phyloP scores from a whole-genome alignment of 1,284 basidiomycete genomes.

The Moniliophthora roreri region DNA sequence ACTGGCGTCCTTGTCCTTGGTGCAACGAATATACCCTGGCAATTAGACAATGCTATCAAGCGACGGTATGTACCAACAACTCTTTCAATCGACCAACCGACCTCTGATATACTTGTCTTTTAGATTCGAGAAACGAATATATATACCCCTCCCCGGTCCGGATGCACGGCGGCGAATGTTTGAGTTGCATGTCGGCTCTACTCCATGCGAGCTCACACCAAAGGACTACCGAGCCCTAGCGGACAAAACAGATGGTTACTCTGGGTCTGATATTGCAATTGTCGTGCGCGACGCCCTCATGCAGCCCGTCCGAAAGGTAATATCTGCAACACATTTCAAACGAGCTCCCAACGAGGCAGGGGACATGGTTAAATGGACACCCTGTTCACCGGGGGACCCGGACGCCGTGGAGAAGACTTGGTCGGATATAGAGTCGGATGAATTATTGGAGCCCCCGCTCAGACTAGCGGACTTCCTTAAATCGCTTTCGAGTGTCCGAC shows the following conservation, averaged over 20 bases:
- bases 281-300: constrained; percentile 96
- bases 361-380: constrained; percentile 68
- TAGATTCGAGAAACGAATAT: constrained; percentile 96
- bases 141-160: constrained; percentile 93
- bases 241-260: constrained; percentile 89
- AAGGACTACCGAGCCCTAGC: constrained; percentile 86
- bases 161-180: constrained; percentile 97
- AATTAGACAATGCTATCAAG: constrained; percentile 97
- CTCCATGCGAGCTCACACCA: constrained; percentile 81
- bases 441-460: constrained; percentile 86
- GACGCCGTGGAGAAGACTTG: constrained; percentile 89
- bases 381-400: constrained; percentile 92
- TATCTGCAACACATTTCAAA: constrained; percentile 96
- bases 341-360: constrained; percentile 37
- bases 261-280: constrained; percentile 94
- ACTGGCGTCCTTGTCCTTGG: constrained; percentile 98
- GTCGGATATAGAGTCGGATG: constrained; percentile 91
- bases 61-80: constrained; percentile 61
- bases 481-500: constrained; percentile 79
- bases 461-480: constrained; percentile 84
- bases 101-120: neutral
- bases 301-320: constrained; percentile 97
- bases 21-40: constrained; percentile 98
- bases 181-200: constrained; percentile 92
- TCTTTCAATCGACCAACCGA: neutral